Evolutionary conservation across 192 early-diverging fungal species (phyloP), one percentile per base, ranked within the genome.

Genomic region (Coemansia sp.): DNA sequence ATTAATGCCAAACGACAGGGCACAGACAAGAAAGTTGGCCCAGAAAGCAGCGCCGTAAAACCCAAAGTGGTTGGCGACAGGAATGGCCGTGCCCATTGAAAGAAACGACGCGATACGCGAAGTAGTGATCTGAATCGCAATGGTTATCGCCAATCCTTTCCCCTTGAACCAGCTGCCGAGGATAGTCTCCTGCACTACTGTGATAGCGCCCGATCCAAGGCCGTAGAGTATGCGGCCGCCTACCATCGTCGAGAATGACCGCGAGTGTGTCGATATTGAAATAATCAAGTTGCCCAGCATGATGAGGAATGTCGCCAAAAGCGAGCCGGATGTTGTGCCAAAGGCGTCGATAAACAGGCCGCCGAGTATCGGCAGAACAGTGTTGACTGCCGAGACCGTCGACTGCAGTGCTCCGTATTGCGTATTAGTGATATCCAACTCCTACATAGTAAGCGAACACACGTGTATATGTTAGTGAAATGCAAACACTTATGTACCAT

Each of bases 101-200:
- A 89, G 44, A 74, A 92, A 93, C 0, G 90, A 91, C 31, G 92
- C 81, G 68, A 93, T 73, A 46, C 90, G 90, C 29, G 91, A 90
- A 7, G 87, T 88, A 15, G 90, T 89, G 40, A 93, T 80, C 74
- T 90, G 90, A 41, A 91, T 73, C 2, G 90, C 89, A 51, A 93
- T 82, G 11, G 90, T 90, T 9, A 89, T 79, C 4, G 90, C 90
- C 22, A 93, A 78, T 0, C 88, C 86, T 65, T 86, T 86, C 49
- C 91, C 90, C 20, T 76, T 86, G 72, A 93, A 93, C 85, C 91
- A 92, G 85, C 90, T 90, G 24, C 90, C 88, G 22, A 92, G 80
- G 10, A 93, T 93, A 5, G 91, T 93, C 66, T 93, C 91, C 76
- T 93, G 92, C n/a, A 91, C 89, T 44, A 91, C 91, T 0, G 89